These are phyloP conservation scores for Phytophthora vignae DNA, from an alignment of 352 stramenopile genomes.

Conservation along the genomic window DNA sequence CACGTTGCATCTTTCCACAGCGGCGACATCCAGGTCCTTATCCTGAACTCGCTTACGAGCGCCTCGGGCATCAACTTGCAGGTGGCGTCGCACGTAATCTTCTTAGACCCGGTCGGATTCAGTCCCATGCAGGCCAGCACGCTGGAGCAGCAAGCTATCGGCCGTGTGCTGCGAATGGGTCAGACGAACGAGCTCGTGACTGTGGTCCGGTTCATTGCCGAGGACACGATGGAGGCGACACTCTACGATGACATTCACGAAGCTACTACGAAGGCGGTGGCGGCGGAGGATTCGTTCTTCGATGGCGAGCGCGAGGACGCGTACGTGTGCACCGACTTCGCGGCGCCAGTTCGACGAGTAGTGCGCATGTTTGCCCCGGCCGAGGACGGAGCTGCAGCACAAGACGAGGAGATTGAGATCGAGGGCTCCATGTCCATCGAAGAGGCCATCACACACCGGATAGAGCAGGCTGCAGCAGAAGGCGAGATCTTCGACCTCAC, in stretches of 20 bases:
- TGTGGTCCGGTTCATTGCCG: slow-evolving; percentile 79
- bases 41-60: slow-evolving; percentile 85
- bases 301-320: slow-evolving; percentile 69
- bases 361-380: slow-evolving; percentile 57
- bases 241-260: slow-evolving; percentile 84
- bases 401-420: slow-evolving; percentile 75
- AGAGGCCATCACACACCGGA: slow-evolving; percentile 69
- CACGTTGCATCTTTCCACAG: slow-evolving; percentile 72
- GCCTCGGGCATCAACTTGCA: slow-evolving; percentile 89
- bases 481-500: slow-evolving; percentile 79
- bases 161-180: slow-evolving; percentile 86
- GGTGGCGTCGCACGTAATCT: slow-evolving; percentile 83
- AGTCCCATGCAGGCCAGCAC: slow-evolving; percentile 77
- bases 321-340: slow-evolving; percentile 68
- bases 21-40: slow-evolving; percentile 70
- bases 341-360: slow-evolving; percentile 57
- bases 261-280: slow-evolving; percentile 46
- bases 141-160: slow-evolving; percentile 85
- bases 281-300: slow-evolving; percentile 72
- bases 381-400: slow-evolving; percentile 29
- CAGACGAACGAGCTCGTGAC: slow-evolving; percentile 75
- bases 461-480: slow-evolving; percentile 56
- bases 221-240: slow-evolving; percentile 74
- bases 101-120: slow-evolving; percentile 79
- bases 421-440: slow-evolving; percentile 78